Percentiles rank a stretch among this genome's conserved stretches.
These are phyloP conservation scores for Talaromyces piceae DNA, from an alignment of 2,329 filamentous ascomycete genomes.

Conservation along the genomic window DNA sequence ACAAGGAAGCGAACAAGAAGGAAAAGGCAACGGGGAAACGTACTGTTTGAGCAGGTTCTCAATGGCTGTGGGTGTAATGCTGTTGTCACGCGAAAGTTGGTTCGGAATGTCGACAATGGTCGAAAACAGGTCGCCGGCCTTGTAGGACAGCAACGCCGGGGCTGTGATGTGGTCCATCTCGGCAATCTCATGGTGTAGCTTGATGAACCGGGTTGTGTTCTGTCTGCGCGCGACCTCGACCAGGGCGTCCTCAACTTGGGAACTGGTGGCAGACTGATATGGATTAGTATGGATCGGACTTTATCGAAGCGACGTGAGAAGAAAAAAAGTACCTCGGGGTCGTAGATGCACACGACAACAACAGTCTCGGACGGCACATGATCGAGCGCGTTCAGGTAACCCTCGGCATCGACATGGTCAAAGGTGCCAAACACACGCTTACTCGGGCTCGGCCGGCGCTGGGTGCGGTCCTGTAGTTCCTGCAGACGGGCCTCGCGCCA, in stretches of 20 bases:
- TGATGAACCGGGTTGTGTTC: slow-evolving; percentile 73
- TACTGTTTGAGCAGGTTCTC: slow-evolving; percentile 53
- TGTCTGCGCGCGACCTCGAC: slow-evolving; percentile 65
- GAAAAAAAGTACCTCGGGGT: slow-evolving; percentile 60
- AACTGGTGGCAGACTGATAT: slow-evolving; percentile 67
- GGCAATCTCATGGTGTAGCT: slow-evolving; percentile 83
- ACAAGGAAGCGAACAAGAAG: neutral
- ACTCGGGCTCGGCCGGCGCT: slow-evolving; percentile 66
- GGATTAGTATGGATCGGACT: slow-evolving; percentile 1
- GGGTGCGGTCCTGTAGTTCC: slow-evolving; percentile 64
- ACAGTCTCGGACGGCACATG: slow-evolving; percentile 72
- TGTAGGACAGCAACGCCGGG: slow-evolving; percentile 82
- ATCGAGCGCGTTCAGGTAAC: slow-evolving; percentile 94
- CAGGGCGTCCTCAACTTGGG: slow-evolving; percentile 71
- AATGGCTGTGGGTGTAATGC: slow-evolving; percentile 45
- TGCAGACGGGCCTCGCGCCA: slow-evolving; percentile 77
- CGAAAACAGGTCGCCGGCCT: slow-evolving; percentile 80
- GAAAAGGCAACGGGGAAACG: slow-evolving; percentile 22
- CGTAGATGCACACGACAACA: slow-evolving; percentile 90
- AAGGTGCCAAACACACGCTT: slow-evolving; percentile 70
- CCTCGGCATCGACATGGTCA: slow-evolving; percentile 77
- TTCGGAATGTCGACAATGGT: slow-evolving; percentile 81
- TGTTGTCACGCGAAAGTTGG: slow-evolving; percentile 63
- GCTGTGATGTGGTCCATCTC: slow-evolving; percentile 88
- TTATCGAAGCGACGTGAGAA: neutral